Base-by-base conservation (phyloP, 305 asterid genomes). In the Rubia tinctorum region DNA sequence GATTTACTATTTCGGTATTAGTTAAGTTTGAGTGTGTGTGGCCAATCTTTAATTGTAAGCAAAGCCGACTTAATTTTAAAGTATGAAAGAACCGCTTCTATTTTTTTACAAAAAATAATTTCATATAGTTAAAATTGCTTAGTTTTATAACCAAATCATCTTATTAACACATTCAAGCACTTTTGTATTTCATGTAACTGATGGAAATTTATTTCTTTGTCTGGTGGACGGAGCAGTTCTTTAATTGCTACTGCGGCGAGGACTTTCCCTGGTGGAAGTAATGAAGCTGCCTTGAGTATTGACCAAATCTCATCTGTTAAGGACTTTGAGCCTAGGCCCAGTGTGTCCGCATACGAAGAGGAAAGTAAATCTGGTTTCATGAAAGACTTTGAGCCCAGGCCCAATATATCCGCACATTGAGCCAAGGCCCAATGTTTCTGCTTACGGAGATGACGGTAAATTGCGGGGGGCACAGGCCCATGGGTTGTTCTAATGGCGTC, bases 321-420 rank as follows among this genome's bases (percentile, higher is more conserved):
- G 14, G 72, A 75, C 68, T 75, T 70, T 18, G 77, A 74, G 22
- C 82, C 76, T 18, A 69, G 75, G 15, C 82, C 79, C 8, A 78
- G 39, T 22, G 4, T 39, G 0, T 56, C 81, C 7, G 69, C 81
- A 14, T 77, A 77, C 15, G 59, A 49, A 9, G 53, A 58, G 6
- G 73, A 71, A 11, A 20, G 3, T 27, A 44, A 63, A 42, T 8
- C 71, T 4, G 30, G n/a, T 34, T 66, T 71, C 51, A 9, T 4
- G 3, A 58, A 82, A 25, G 76, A 76, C 0, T 76, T 82, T 13
- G 81, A 79, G n/a, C 67, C 74, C 2, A 59, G 71, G 13, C 80
- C 70, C 18, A 77, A 76, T 66, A 62, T 71, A 43, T 74, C 78
- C 27, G 42, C 72, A 18, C 65, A 79, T 49, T 56, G 62, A 56